phyloP scores from a whole-genome alignment of 2,329 filamentous ascomycete genomes.

The Penicillium vulpinum region DNA sequence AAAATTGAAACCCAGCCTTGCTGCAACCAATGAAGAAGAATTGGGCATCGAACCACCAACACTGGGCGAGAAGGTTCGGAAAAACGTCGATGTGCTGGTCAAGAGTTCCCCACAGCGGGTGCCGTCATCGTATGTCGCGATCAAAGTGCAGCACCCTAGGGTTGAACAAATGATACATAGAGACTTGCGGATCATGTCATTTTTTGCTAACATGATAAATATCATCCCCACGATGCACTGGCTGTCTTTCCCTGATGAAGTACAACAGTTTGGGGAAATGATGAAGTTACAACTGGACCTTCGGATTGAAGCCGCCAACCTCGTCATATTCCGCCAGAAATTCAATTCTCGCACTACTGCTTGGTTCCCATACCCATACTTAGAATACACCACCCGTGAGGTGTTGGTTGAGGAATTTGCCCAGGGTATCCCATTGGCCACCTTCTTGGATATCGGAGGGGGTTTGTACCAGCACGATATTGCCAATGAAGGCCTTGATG shows the following conservation, averaged over 20 bases:
- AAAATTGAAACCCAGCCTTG: conserved; percentile 78
- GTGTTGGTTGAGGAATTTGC: conserved; percentile 95
- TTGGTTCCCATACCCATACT: conserved; percentile 96
- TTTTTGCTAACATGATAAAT: conserved; percentile 84
- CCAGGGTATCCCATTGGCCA: conserved; percentile 85
- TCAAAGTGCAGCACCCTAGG: conserved; percentile 91
- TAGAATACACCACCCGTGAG: conserved; percentile 86
- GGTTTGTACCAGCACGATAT: conserved; percentile 93
- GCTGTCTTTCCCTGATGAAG: conserved; percentile 94
- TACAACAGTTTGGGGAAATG: conserved; percentile 93
- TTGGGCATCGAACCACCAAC: conserved; percentile 55
- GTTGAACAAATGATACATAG: conserved; percentile 88
- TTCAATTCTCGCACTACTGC: conserved; percentile 87
- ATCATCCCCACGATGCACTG: conserved; percentile 91
- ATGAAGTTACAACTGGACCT: conserved; percentile 97
- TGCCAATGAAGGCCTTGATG: conserved; percentile 89
- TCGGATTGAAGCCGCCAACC: conserved; percentile 88
- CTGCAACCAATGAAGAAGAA: conserved; percentile 61
- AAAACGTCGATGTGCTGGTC: conserved; percentile 79
- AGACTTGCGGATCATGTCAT: conserved; percentile 88
- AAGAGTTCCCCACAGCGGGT: conserved; percentile 84
- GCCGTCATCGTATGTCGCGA: conserved; percentile 87
- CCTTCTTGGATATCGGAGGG: conserved; percentile 87
- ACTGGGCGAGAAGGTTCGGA: conserved; percentile 68
- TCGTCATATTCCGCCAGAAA: conserved; percentile 81